Evolutionary conservation across 176 grass and related monocot species (phyloP).

Genomic region (Triticum timopheevii): DNA sequence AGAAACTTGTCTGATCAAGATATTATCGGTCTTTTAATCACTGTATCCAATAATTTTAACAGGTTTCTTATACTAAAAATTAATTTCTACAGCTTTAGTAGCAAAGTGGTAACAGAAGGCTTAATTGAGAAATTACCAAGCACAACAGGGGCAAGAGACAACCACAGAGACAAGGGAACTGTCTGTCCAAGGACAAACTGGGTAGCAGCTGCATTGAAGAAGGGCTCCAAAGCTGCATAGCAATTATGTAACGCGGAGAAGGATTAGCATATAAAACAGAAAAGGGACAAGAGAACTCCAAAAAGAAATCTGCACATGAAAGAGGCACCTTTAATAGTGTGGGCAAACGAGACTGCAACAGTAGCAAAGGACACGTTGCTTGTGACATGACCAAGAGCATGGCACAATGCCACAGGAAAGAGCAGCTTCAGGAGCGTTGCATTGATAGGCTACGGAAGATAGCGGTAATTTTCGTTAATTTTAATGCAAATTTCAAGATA

Average conservation of each 20-base stretch:
- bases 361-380: constrained; percentile 97
- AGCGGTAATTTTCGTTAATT: neutral
- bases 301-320: constrained; percentile 24
- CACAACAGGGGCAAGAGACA: constrained; percentile 96
- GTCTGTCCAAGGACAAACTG: constrained; percentile 97
- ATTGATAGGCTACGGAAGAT: constrained; percentile 73
- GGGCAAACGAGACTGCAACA: constrained; percentile 96
- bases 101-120: neutral
- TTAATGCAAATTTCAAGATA: neutral
- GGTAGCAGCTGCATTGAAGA: constrained; percentile 97
- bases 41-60: neutral
- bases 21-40: constrained; percentile 7
- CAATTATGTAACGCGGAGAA: constrained; percentile 13
- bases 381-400: constrained; percentile 91
- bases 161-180: constrained; percentile 84
- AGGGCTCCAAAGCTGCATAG: constrained; percentile 89
- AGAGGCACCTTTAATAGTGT: constrained; percentile 86
- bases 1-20: neutral
- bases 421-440: constrained; percentile 84
- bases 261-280: constrained; percentile 23
- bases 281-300: constrained; percentile 1
- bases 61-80: neutral
- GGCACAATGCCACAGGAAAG: constrained; percentile 84
- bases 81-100: neutral
- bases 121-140: constrained; percentile 65